These are phyloP conservation scores for Fusarium sororula DNA, from an alignment of 2,329 filamentous ascomycete genomes.

Conservation along the genomic window DNA sequence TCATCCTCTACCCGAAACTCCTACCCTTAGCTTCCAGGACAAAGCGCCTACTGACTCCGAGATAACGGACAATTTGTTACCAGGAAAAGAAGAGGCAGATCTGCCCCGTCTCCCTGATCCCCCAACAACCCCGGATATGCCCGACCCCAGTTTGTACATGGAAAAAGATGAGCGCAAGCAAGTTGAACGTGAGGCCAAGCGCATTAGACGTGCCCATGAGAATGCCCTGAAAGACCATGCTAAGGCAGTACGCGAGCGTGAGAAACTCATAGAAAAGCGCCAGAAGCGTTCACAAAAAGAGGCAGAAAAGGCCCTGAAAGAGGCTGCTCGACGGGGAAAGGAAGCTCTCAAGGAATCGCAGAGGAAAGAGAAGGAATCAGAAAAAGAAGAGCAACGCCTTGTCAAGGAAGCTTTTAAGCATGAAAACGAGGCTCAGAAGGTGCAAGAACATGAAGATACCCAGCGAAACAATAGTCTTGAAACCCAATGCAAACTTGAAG, in stretches of 20 bases:
- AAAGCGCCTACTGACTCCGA: not conserved
- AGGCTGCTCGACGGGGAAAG: slow-evolving; percentile 44
- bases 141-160: slow-evolving; percentile 66
- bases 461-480: not conserved
- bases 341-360: slow-evolving; percentile 44
- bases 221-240: slow-evolving; percentile 73
- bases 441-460: slow-evolving; percentile 1
- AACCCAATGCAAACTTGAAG: not conserved
- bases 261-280: slow-evolving; percentile 66
- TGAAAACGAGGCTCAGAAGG: slow-evolving; percentile 22
- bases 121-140: slow-evolving; percentile 56
- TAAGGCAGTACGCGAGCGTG: slow-evolving; percentile 69
- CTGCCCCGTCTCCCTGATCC: slow-evolving; percentile 53
- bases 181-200: slow-evolving; percentile 73
- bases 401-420: slow-evolving; percentile 14
- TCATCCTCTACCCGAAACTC: not conserved
- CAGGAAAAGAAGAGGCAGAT: slow-evolving; percentile 18
- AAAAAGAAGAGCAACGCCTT: slow-evolving; percentile 32
- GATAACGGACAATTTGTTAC: not conserved
- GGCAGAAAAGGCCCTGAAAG: slow-evolving; percentile 44
- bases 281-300: slow-evolving; percentile 55
- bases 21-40: not conserved
- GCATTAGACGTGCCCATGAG: slow-evolving; percentile 70
- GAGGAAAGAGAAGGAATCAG: slow-evolving; percentile 41
- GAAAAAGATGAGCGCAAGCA: slow-evolving; percentile 74